Conservation (phyloP, 768 basidiomycete species). For the Tulasnella sp. region DNA sequence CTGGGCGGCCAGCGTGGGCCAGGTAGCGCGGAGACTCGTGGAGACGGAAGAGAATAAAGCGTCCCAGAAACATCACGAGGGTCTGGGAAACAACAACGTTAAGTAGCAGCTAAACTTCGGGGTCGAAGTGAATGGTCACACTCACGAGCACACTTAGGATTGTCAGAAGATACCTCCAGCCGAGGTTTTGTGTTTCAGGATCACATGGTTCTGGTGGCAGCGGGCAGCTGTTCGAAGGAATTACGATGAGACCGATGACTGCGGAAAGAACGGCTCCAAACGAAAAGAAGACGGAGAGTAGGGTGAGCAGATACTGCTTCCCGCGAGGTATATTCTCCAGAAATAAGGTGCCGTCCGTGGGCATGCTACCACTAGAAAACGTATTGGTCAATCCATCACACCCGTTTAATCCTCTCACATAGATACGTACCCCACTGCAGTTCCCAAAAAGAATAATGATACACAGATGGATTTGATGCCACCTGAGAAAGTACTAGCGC, state of each 20-base stretch:
- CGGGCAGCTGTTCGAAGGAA: slow-evolving; percentile 47
- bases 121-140: slow-evolving; percentile 19
- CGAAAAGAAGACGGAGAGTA: slow-evolving; percentile 91
- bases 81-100: slow-evolving; percentile 43
- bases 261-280: slow-evolving; percentile 83
- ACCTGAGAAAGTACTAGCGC: slow-evolving; percentile 54
- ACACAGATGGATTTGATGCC: slow-evolving; percentile 62
- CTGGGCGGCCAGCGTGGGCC: slow-evolving; percentile 73
- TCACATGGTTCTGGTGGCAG: slow-evolving; percentile 41
- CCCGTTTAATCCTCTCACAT: not conserved
- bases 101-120: not conserved
- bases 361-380: slow-evolving; percentile 70
- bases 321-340: slow-evolving; percentile 86
- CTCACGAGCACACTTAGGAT: slow-evolving; percentile 73
- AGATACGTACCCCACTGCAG: slow-evolving; percentile 74
- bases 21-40: slow-evolving; percentile 93
- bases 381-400: not conserved
- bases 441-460: slow-evolving; percentile 78
- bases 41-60: slow-evolving; percentile 81
- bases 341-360: slow-evolving; percentile 87
- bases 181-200: slow-evolving; percentile 57
- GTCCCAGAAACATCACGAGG: slow-evolving; percentile 71
- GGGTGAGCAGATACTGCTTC: slow-evolving; percentile 88
- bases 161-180: slow-evolving; percentile 82
- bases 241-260: slow-evolving; percentile 62